Evolutionary conservation across 1,284 basidiomycete genomes (phyloP), one percentile per base, ranked within the genome.

Genomic region (Pterulicium gracile): DNA sequence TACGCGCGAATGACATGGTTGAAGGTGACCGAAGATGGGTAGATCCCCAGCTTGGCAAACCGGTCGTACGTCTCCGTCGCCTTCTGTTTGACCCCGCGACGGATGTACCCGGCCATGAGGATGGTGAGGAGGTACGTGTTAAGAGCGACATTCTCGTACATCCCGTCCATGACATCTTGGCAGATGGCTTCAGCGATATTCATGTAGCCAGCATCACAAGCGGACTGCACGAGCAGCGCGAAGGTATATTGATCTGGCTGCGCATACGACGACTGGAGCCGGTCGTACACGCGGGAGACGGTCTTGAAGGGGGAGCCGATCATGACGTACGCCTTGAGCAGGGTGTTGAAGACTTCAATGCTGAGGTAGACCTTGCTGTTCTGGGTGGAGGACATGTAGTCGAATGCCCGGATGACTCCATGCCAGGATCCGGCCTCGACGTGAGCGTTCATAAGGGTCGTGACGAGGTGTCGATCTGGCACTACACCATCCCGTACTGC

Each of bases 241-340:
- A 85, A 97, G 0, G 88, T 84, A 49, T 72, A 71, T 12, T 58
- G 62, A 52, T 84, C 76, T 0, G 90, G 88, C 21, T 66, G 62
- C 7, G 80, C 54, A 19, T 71, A 69, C 14, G 65, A 56, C 18
- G 61, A 50, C 51, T 76, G 66, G 45, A 91, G 69, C 47, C 67
- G 67, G 43, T 70, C 64, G 61, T 94, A 92, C 21, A 90, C 61
- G 3, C 66, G 61, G 23, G 80, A 67, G 20, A 94, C 81, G 23
- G 79, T 62, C 27, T 67, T 64, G 55, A 87, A 84, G 0, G 94
- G 89, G 2, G 88, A 76, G 10, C 84, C 86, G 45, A 89, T 77
- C 39, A 85, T 67, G 43, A 97, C 78, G 56, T 91, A 87, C 1
- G 90, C 88, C 64, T 91, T 91, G 55, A 97, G 67, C 19, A 97